These are phyloP conservation scores for Coemansia sp. DNA, from an alignment of 192 early-diverging fungal species.

Conservation along the genomic window DNA sequence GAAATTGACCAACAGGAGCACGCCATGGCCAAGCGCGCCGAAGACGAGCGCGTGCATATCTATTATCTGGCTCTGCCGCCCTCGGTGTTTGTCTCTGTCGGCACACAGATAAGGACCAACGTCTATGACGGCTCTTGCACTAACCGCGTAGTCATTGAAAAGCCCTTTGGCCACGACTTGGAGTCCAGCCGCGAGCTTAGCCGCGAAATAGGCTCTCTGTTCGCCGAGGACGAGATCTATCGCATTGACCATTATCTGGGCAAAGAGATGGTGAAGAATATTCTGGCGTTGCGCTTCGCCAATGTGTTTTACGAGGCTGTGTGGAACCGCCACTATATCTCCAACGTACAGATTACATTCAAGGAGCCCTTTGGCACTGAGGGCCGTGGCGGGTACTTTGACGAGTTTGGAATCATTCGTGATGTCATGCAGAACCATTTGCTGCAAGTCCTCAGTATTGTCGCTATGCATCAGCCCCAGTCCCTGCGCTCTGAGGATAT, in stretches of 20 bases:
- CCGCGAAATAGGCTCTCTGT: conserved; percentile 69
- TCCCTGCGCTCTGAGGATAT: conserved; percentile 87
- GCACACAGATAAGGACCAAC: conserved; percentile 66
- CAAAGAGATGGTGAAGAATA: conserved; percentile 99
- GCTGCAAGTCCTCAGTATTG: conserved; percentile 87
- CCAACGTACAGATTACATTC: conserved; percentile 97
- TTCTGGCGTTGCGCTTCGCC: conserved; percentile 90
- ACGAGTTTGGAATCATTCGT: conserved; percentile 98
- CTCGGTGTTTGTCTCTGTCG: conserved; percentile 88
- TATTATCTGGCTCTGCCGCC: conserved; percentile 98
- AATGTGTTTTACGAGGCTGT: conserved; percentile 91
- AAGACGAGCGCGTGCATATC: conserved; percentile 64
- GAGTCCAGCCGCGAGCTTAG: conserved; percentile 76
- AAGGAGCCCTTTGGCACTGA: conserved; percentile 97
- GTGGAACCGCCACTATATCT: conserved; percentile 86
- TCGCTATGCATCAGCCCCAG: conserved; percentile 94
- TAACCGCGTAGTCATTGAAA: conserved; percentile 93
- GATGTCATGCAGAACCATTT: conserved; percentile 95
- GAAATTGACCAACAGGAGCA: conserved; percentile 62
- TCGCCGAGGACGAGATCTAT: conserved; percentile 92
- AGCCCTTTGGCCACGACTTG: conserved; percentile 95
- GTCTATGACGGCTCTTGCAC: conserved; percentile 63
- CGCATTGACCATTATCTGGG: conserved; percentile 99
- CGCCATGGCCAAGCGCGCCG: conserved; percentile 30
- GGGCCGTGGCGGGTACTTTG: conserved; percentile 98